phyloP scores from a whole-genome alignment of 768 basidiomycete species.

The Suillus alpinus region DNA sequence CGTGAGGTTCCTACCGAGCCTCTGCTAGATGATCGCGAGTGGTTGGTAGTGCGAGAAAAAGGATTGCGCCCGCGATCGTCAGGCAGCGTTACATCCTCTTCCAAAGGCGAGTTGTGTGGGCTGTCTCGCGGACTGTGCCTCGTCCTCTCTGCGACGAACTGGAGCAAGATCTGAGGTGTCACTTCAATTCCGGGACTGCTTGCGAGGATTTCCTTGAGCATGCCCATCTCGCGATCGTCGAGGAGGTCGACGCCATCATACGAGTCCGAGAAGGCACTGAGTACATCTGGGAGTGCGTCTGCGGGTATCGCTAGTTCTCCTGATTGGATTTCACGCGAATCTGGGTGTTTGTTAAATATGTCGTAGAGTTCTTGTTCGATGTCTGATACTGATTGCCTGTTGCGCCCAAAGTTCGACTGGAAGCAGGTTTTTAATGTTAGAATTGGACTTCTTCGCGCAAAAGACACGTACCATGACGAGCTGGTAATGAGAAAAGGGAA shows the following conservation, averaged over 20 bases:
- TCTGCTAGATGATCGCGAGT: slow-evolving; percentile 57
- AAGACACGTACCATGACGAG: slow-evolving; percentile 2
- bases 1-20: slow-evolving; percentile 47
- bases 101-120: slow-evolving; percentile 32
- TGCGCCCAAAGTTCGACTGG: slow-evolving; percentile 48
- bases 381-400: slow-evolving; percentile 67
- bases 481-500: neutral
- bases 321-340: slow-evolving; percentile 53
- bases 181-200: slow-evolving; percentile 63
- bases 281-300: slow-evolving; percentile 66
- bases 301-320: slow-evolving; percentile 69
- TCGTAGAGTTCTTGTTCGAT: slow-evolving; percentile 67
- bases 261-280: slow-evolving; percentile 58
- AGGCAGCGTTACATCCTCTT: slow-evolving; percentile 34
- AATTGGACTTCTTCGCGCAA: no score
- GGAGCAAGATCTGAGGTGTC: slow-evolving; percentile 63
- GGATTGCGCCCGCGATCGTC: slow-evolving; percentile 39
- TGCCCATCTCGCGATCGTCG: slow-evolving; percentile 55
- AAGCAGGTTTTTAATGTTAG: neutral
- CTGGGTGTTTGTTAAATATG: slow-evolving; percentile 66
- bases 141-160: slow-evolving; percentile 62
- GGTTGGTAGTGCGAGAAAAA: slow-evolving; percentile 19
- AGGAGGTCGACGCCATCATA: slow-evolving; percentile 65
- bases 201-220: slow-evolving; percentile 56
- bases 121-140: slow-evolving; percentile 35